Evolutionary conservation across 2,329 filamentous ascomycete genomes (phyloP).

Genomic region (Aspergillus pseudonomiae): DNA sequence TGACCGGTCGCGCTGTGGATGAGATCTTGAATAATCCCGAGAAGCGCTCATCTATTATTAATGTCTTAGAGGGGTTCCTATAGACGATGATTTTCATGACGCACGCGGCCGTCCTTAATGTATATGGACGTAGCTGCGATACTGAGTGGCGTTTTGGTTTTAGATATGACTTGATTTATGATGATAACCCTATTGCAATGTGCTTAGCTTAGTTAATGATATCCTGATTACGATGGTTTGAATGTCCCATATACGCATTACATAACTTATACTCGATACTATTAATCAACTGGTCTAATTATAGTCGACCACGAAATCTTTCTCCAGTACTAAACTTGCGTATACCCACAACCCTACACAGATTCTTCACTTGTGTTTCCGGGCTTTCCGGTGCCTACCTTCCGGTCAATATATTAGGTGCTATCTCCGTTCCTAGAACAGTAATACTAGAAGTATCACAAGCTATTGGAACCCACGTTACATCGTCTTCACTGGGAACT

Average conservation of each 20-base stretch:
- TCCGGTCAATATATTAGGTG: neutral
- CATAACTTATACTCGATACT: neutral
- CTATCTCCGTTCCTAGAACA: neutral
- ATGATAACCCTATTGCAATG: constrained; percentile 4
- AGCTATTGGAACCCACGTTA: neutral
- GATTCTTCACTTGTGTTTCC: neutral
- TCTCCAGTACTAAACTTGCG: neutral
- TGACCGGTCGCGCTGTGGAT: constrained; percentile 1
- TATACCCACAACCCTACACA: neutral
- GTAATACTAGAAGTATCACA: neutral
- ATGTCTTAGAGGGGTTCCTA: constrained; percentile 13
- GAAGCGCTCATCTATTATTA: constrained; percentile 22
- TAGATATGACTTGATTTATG: neutral
- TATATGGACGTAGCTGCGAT: neutral
- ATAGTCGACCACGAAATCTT: neutral
- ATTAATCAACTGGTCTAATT: neutral
- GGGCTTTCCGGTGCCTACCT: neutral
- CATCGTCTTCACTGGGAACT: neutral
- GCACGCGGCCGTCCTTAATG: neutral
- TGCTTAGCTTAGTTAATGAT: constrained; percentile 2
- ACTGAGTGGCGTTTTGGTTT: neutral
- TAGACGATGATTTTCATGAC: neutral
- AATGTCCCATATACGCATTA: neutral
- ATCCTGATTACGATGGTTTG: neutral
- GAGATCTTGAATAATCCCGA: constrained; percentile 14